A percentile compares a stretch with the other conserved stretches of the same genome.
Evolutionary conservation across 306 rosid genomes (phyloP).

Genomic region (Trichosanthes cucumerina): DNA sequence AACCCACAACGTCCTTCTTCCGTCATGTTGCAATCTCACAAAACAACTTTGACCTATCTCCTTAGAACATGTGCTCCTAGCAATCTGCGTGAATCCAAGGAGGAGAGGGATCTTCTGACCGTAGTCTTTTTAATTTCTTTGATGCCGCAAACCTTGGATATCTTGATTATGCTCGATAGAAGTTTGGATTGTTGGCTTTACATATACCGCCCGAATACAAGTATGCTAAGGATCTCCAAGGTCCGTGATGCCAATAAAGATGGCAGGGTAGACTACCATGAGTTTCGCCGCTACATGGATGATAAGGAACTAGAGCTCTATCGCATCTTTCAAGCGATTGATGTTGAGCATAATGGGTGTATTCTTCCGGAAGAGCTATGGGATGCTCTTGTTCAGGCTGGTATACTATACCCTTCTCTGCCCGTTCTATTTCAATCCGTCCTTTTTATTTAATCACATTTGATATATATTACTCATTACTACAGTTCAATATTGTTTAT

Average conservation of each 20-base stretch:
- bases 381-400: conserved; percentile 90
- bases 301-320: conserved; percentile 90
- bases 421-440: not conserved
- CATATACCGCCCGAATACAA: conserved; percentile 75
- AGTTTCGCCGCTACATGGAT: conserved; percentile 81
- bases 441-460: not conserved
- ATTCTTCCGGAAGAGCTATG: conserved; percentile 90
- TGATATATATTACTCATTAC: not conserved
- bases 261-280: conserved; percentile 62
- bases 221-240: conserved; percentile 69
- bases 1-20: conserved; percentile 10
- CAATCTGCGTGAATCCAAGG: conserved; percentile 77
- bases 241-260: conserved; percentile 74
- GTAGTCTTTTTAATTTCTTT: conserved; percentile 58
- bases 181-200: conserved; percentile 68
- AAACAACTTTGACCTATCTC: conserved; percentile 57
- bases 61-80: conserved; percentile 80
- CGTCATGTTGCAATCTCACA: conserved; percentile 46
- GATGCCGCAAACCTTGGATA: conserved; percentile 57
- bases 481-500: not conserved
- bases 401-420: conserved; percentile 22
- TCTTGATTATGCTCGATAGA: conserved; percentile 60
- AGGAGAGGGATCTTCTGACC: conserved; percentile 58
- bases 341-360: conserved; percentile 83
- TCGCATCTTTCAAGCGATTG: conserved; percentile 85